Base-by-base conservation (phyloP, 2,329 filamentous ascomycete genomes). In the Rachicladosporium sp. region DNA sequence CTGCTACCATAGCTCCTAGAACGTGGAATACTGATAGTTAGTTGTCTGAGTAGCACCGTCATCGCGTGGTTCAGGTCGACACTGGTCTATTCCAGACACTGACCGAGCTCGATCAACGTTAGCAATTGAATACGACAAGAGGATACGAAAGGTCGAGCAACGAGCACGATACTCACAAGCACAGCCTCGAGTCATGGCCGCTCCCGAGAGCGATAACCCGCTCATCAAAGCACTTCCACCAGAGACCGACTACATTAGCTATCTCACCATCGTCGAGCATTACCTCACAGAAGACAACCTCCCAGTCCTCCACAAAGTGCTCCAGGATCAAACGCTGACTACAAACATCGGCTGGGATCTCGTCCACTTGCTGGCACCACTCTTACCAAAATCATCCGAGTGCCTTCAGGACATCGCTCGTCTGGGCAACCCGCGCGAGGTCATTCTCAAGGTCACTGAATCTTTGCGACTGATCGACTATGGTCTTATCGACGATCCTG, bases 301-400 rank as follows among this genome's bases (percentile, higher is more conserved):
- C 33, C 78, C 81, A 1, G 64, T 73, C 3, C 68, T 89, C 34
- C 73, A 85, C 49, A 69, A 79, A 12, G 74, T 83, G 29, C 67
- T 85, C 11, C 74, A 82, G 57, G 76, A 84, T 67, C 66, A 69
- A 7, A 68, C 73, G 43, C 66, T 88, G 41, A 84, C 82, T 3
- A 74, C 73, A 44, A 80, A 85, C 41, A 87, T 89, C 51, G 84
- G 84, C 36, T 91, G 84, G 84, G 84, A 91, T 57, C 65, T 89
- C 38, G 79, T 91, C 13, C 79, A 82, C 54, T 74, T 85, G 53
- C 71, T 91, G 4, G 68, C 87, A 15, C 69, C 75, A 29, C 63
- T 86, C 4, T 69, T 81, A 1, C 73, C 74, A 2, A 64, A 68
- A 2, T 80, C 78, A 11, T 77, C 82, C 49, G 61, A 69, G 35